phyloP scores from a whole-genome alignment of 129 eudicot genomes.

The Calendula officinalis region DNA sequence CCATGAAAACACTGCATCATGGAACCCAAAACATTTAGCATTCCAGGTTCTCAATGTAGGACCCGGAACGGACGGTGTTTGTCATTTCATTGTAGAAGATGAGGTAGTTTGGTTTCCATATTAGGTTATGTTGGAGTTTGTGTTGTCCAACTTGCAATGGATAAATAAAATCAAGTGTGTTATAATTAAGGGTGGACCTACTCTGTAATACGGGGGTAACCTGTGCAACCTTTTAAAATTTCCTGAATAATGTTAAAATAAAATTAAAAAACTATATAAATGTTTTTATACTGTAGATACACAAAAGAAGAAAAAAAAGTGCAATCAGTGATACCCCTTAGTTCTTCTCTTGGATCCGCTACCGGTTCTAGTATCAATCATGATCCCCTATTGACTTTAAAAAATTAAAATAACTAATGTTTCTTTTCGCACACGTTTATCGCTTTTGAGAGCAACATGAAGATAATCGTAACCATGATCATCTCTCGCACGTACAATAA shows the following conservation, averaged over 20 bases:
- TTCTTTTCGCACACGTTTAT: not conserved
- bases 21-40: constrained; percentile 13
- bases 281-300: too few species aligned
- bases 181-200: not conserved
- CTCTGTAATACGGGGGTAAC: too few species aligned
- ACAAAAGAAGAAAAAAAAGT: too few species aligned
- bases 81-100: constrained; percentile 9
- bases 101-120: constrained; percentile 1
- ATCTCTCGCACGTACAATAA: not conserved
- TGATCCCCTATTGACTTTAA: not conserved
- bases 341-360: too few species aligned
- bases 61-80: constrained; percentile 2
- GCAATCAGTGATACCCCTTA: not conserved
- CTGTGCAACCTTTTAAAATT: too few species aligned
- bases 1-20: not conserved
- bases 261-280: too few species aligned
- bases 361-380: not conserved
- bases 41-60: constrained; percentile 3
- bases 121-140: not conserved
- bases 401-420: not conserved
- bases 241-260: too few species aligned
- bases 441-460: not conserved
- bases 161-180: not conserved
- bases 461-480: not conserved
- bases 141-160: not conserved